Percentiles rank a stretch among this genome's conserved stretches.
Conservation (phyloP, 192 early-diverging fungal species). For the Backusella australiensis region DNA sequence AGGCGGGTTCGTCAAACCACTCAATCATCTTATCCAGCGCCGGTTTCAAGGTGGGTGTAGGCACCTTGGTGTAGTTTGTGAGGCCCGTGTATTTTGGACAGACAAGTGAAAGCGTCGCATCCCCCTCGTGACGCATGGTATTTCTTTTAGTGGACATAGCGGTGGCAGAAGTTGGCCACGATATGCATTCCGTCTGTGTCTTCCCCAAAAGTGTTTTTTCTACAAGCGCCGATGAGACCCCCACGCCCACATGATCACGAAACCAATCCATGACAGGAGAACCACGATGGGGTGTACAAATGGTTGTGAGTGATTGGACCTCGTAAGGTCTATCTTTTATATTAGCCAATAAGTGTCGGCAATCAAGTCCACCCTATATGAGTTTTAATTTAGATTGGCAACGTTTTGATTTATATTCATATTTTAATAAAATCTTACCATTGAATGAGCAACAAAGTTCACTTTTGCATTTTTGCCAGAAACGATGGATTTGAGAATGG, state of each 20-base stretch:
- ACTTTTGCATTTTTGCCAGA: conserved; percentile 48
- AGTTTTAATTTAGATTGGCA: not conserved
- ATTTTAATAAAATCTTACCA: conserved; percentile 50
- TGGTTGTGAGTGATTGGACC: conserved; percentile 84
- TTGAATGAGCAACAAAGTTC: conserved; percentile 93
- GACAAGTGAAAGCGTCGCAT: not conserved
- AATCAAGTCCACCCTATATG: conserved; percentile 86
- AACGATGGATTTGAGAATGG: conserved; percentile 55
- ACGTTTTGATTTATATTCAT: not conserved
- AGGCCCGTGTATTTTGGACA: not conserved
- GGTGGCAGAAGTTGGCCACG: not conserved
- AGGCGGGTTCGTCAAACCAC: conserved; percentile 89
- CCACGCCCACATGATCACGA: conserved; percentile 83
- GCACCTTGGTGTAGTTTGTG: not conserved
- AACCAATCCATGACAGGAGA: conserved; percentile 95
- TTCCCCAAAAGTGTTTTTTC: conserved; percentile 5
- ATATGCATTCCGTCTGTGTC: not conserved
- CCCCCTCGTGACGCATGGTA: conserved; percentile 8
- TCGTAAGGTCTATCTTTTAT: conserved; percentile 63
- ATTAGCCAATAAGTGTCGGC: conserved; percentile 88
- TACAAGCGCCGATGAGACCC: conserved; percentile 34
- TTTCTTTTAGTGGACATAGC: not conserved
- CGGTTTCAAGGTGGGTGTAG: not conserved
- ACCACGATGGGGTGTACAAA: conserved; percentile 94
- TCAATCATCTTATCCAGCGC: conserved; percentile 42